Base-by-base conservation (phyloP, 1,139 yeast species). In the Fermentozyma sake region DNA sequence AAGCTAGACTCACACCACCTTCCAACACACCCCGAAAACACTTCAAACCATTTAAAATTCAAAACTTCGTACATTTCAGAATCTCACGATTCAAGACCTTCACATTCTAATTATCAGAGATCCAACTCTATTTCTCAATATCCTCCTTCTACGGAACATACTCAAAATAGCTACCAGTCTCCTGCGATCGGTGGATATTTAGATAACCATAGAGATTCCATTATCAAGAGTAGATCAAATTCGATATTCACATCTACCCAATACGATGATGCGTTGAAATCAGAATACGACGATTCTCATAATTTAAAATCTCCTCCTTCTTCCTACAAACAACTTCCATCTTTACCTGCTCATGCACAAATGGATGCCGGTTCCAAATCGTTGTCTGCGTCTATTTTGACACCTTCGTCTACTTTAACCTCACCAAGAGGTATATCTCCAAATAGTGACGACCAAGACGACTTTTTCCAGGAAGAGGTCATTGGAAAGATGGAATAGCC, bases 151-250 rank as follows among this genome's bases (percentile, higher is more conserved):
- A 16, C 30, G 26, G 18, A 28, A 26, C 12, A 33, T 26, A 29
- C 31, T 33, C n/a, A 36, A 29, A 14, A 34, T 7, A n/a, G 13
- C 15, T 26, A 17, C 23, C 20, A 18, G 5, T 16, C 35, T 32
- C 45, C 46, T 2, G 39, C 44, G 6, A 12, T 21, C n/a, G 50
- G 50, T 1, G 50, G 50, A 8, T 46, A 44, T 30, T 36, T 45
- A 18, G 50, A 45, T 20, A 41, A n/a, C n/a, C n/a, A n/a, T n/a
- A 21, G 24, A 7, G 29, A 22, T 11, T 12, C 14, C 7, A 7
- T 19, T 2, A 12, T 18, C 12, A 30, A 20, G 24, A 28, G 25
- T 16, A 17, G 23, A 27, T 34, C 28, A 19, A 31, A 19, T 30
- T 37, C 35, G 25, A 28, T 34, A 8, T 33, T 20, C 14, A 16